Evolutionary conservation across 768 basidiomycete species (phyloP), one percentile per base, ranked within the genome.

Genomic region (Dioszegia hungarica): DNA sequence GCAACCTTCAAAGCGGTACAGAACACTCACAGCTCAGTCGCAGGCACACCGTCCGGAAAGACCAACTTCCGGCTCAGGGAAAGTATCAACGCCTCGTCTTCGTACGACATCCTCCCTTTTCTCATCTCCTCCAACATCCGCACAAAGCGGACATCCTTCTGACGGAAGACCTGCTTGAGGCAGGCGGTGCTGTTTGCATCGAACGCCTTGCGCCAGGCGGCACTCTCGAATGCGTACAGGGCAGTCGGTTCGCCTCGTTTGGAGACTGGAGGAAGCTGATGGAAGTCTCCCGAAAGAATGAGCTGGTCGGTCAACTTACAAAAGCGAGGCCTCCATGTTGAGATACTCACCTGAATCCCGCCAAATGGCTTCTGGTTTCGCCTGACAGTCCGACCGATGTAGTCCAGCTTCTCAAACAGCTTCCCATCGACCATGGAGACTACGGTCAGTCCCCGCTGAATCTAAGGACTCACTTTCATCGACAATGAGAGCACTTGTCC

Each of bases 241-340:
- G 45, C 47, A 28, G 29, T 29, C 37, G 59, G 57, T 24, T 62
- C 62, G 25, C 63, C 39, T 9, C 11, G 53, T 8, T 74, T 67
- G 1, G 67, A 53, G 0, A 79, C 77, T 0, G 78, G 78, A 0
- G 78, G 78, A 0, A 79, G 68, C 40, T 79, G 78, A 54, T 72
- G 76, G 64, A 77, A 79, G 54, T 79, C 78, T 39, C 78, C 78
- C 3, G 69, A 75, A 10, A 78, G 58, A 56, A 78, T 73, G 20
- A 56, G 34, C 54, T 56, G 43, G 1, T 14, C 12, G 2, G n/a
- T 54, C 40, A 54, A 24, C 47, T 25, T 19, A 25, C 20, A 11
- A 38, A 17, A 14, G n/a, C 8, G 5, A 14, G 15, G 10, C 5
- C 17, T 43, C 39, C 17, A 52, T 10, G 1, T 3, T 1, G 28